These are phyloP conservation scores for Lentinula guzmanii DNA, from an alignment of 768 basidiomycete genomes.

Conservation along the genomic window DNA sequence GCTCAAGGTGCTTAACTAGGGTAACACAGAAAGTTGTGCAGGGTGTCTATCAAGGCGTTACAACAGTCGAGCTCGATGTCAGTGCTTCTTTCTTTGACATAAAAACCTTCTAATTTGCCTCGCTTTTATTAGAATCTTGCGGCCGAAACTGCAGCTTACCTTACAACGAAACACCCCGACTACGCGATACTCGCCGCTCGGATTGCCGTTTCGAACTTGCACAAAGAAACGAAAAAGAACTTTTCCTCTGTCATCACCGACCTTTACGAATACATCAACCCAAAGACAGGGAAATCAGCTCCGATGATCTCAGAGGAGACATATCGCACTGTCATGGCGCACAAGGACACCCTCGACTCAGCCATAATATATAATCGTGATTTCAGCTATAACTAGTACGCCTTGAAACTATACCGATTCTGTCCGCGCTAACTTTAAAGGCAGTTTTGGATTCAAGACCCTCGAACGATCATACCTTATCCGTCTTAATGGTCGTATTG, in stretches of 20 bases:
- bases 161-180: slow-evolving; percentile 96
- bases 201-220: slow-evolving; percentile 96
- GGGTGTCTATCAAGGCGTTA: slow-evolving; percentile 93
- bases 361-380: slow-evolving; percentile 98
- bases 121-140: slow-evolving; percentile 70
- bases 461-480: slow-evolving; percentile 97
- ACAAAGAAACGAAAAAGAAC: slow-evolving; percentile 98
- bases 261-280: slow-evolving; percentile 89
- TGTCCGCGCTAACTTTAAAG: background rate
- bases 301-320: slow-evolving; percentile 90
- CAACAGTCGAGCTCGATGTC: slow-evolving; percentile 66
- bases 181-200: slow-evolving; percentile 98
- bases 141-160: slow-evolving; percentile 93
- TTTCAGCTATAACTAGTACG: slow-evolving; percentile 94
- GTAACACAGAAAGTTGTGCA: slow-evolving; percentile 89
- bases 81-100: background rate
- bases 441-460: slow-evolving; percentile 98
- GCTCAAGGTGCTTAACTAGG: slow-evolving; percentile 29
- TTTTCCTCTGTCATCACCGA: slow-evolving; percentile 92
- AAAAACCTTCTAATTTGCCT: background rate
- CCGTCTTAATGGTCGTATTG: slow-evolving; percentile 88
- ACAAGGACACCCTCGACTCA: slow-evolving; percentile 81
- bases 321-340: slow-evolving; percentile 74
- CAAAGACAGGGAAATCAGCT: slow-evolving; percentile 83
- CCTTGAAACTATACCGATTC: background rate